phyloP scores from a whole-genome alignment of 169 alveolate species.

The Eimeria sp. region DNA sequence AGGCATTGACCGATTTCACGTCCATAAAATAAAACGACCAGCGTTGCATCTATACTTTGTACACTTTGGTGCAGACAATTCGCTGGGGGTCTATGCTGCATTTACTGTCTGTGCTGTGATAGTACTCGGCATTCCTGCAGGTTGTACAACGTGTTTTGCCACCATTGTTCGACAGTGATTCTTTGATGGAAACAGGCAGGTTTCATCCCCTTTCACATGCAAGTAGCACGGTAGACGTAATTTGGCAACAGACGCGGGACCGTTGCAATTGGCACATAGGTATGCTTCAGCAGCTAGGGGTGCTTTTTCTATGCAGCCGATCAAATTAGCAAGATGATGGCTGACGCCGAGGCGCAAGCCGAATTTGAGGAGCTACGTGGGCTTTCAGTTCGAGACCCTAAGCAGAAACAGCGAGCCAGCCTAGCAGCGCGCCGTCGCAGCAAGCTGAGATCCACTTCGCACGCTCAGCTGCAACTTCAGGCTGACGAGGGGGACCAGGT shows the following conservation, averaged over 20 bases:
- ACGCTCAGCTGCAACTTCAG: neutral
- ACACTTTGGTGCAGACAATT: neutral
- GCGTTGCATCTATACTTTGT: neutral
- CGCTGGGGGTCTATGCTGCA: neutral
- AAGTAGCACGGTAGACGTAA: neutral
- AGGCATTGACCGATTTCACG: neutral
- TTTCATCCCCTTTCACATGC: neutral
- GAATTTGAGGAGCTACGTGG: constrained; percentile 83
- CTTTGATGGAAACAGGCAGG: constrained; percentile 64
- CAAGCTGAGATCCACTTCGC: constrained; percentile 22
- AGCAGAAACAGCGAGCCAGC: constrained; percentile 67
- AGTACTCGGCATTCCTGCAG: neutral
- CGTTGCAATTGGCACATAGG: neutral
- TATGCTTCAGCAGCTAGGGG: neutral
- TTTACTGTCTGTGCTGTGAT: neutral
- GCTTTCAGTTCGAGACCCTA: constrained; percentile 47
- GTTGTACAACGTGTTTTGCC: constrained; percentile 58
- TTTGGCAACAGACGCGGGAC: neutral
- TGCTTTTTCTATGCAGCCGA: constrained; percentile 14
- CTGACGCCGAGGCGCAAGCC: constrained; percentile 83
- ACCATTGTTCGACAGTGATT: constrained; percentile 54
- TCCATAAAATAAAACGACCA: neutral
- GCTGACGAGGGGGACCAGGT: constrained; percentile 66
- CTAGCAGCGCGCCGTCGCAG: constrained; percentile 74
- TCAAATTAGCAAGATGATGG: constrained; percentile 56